Evolutionary conservation across 495 filamentous ascomycete species (phyloP), one percentile per base, ranked within the genome.

Genomic region (Neurospora sp.): DNA sequence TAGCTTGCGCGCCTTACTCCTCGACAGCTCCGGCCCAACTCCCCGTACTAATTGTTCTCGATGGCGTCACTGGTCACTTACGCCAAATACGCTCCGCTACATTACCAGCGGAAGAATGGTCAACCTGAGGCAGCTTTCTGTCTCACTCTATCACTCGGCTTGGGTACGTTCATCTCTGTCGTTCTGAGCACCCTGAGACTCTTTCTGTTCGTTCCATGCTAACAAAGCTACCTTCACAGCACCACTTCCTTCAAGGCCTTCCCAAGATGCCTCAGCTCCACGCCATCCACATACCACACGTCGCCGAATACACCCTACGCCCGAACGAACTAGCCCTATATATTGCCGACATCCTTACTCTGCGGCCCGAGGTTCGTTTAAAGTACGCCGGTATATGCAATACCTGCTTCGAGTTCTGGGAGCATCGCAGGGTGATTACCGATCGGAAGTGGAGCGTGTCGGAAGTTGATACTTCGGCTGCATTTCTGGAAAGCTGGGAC

Each of bases 381-480:
- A 92, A 90, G 75, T 97, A 97, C 77, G 84, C 96, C 73, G 94
- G 93, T n/a, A 88, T 97, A 69, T 83, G 86, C 40, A 83, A 81
- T 8, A 97, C 96, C 80, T 97, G 95, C 81, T 97, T 93, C 77
- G 94, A 97, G 79, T 92, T 98, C 69, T 84, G 94, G 10, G 94
- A 98, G 79, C 85, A 85, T 44, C 85, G 85, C 31, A 20, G 42
- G 3, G 42, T n/a, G 18, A 82, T 82, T 16, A 82, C 87, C 70
- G 85, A 78, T 20, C 72, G 76, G 23, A 78, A 76, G 62, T 72
- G 78, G 44, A 73, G 72, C 31, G 74, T 73, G 3, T 46, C 18
- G 18, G 42, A 46, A 46, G 18, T 20, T 10, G 42, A 46, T 6
- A 78, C 70, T 18, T 76, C 76, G 2, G 82, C 83, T 39, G 82